A percentile compares a stretch with the other conserved stretches of the same genome.
Evolutionary conservation across 2,329 filamentous ascomycete genomes (phyloP).

Genomic region (Xylaria sp.): DNA sequence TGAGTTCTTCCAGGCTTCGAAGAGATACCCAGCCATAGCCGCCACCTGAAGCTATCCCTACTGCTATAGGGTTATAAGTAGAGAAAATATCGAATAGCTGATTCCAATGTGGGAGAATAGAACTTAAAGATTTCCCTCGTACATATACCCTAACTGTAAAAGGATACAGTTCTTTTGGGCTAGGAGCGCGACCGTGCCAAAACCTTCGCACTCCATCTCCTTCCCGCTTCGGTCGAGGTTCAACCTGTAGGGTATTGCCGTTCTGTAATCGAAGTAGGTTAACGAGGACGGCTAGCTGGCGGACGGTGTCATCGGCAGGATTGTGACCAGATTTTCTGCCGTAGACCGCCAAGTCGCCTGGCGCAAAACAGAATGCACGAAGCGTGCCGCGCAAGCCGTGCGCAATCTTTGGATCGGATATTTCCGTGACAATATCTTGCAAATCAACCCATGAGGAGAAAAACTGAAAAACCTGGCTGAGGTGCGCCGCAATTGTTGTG

Average conservation of each 20-base stretch:
- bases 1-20: constrained; percentile 19
- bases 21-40: constrained; percentile 33
- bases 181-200: constrained; percentile 17
- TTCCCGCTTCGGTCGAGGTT: neutral
- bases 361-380: constrained; percentile 29
- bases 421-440: constrained; percentile 27
- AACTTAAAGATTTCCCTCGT: constrained; percentile 20
- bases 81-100: constrained; percentile 24
- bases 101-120: constrained; percentile 15
- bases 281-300: constrained; percentile 21
- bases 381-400: constrained; percentile 29
- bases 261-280: constrained; percentile 15
- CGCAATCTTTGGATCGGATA: constrained; percentile 1
- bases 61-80: constrained; percentile 27
- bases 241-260: constrained; percentile 16
- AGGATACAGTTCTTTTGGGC: constrained; percentile 29
- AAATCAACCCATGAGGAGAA: constrained; percentile 35
- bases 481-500: constrained; percentile 26
- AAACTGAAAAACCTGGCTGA: constrained; percentile 20
- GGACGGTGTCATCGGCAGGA: constrained; percentile 30
- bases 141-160: constrained; percentile 27
- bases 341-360: constrained; percentile 10
- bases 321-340: constrained; percentile 30
- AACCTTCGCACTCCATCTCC: constrained; percentile 4
- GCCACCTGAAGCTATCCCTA: constrained; percentile 20